phyloP scores from a whole-genome alignment of 257 asterid species.

The Solanum clarkiae region DNA sequence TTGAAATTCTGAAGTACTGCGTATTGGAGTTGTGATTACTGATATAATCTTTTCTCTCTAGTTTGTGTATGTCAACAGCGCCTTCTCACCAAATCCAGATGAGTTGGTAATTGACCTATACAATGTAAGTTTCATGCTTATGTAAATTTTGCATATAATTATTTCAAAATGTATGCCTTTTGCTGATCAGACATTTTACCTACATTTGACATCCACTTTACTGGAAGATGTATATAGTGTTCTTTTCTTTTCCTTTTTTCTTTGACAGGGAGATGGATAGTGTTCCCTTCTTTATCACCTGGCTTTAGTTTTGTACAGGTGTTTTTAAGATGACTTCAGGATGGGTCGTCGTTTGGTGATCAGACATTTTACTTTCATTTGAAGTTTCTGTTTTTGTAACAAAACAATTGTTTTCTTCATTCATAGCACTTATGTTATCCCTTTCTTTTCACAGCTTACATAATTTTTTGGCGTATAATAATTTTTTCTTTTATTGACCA shows the following conservation, averaged over 20 bases:
- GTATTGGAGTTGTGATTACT: background rate
- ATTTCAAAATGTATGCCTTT: background rate
- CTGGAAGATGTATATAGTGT: background rate
- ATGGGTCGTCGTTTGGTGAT: background rate
- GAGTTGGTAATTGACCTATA: constrained; percentile 71
- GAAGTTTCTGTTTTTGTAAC: background rate
- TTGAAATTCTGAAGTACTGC: background rate
- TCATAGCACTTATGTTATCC: background rate
- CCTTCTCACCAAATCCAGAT: constrained; percentile 94
- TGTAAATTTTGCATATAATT: background rate
- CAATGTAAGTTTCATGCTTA: constrained; percentile 36
- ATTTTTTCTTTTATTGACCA: background rate
- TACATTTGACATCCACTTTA: background rate
- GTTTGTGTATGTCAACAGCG: constrained; percentile 98
- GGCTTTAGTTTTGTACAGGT: background rate
- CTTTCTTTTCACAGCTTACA: background rate
- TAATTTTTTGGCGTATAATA: background rate
- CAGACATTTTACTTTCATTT: background rate
- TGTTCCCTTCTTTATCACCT: background rate
- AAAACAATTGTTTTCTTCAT: background rate
- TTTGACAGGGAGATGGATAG: background rate
- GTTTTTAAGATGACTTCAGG: background rate
- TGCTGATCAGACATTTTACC: background rate
- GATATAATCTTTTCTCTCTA: constrained; percentile 9
- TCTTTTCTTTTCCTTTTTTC: background rate